Conservation (phyloP, 805 yeast genomes). For the Lipomyces yamanashiensis region DNA sequence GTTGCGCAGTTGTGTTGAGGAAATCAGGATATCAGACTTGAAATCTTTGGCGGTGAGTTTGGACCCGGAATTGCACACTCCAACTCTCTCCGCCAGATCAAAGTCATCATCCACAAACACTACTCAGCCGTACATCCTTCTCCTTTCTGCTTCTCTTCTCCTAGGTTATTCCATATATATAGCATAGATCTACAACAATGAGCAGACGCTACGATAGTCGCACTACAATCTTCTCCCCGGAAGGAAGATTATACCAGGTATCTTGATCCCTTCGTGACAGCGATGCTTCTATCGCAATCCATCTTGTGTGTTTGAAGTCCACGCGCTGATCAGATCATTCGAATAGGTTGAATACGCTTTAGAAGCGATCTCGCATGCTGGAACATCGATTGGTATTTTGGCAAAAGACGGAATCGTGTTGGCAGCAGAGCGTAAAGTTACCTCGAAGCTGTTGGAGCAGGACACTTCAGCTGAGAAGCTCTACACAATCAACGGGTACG, state of each 20-base stretch:
- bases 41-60: no score
- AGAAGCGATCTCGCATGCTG: slow-evolving; percentile 85
- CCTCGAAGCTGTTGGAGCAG: slow-evolving; percentile 89
- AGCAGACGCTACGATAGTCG: slow-evolving; percentile 99
- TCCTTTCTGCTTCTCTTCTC: background rate
- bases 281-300: slow-evolving; percentile 1
- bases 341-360: slow-evolving; percentile 85
- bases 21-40: background rate
- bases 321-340: background rate
- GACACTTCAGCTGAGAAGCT: slow-evolving; percentile 92
- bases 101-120: slow-evolving; percentile 1
- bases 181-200: slow-evolving; percentile 47
- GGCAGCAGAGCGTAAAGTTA: slow-evolving; percentile 96
- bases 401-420: slow-evolving; percentile 87
- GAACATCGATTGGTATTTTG: slow-evolving; percentile 78
- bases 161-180: background rate
- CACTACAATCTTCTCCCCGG: slow-evolving; percentile 98
- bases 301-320: background rate
- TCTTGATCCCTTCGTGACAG: slow-evolving; percentile 30
- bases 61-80: background rate
- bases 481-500: slow-evolving; percentile 73
- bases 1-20: no score
- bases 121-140: slow-evolving; percentile 11
- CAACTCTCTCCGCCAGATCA: background rate
- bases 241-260: slow-evolving; percentile 94